A percentile compares a stretch with the other conserved stretches of the same genome.
phyloP scores from a whole-genome alignment of 176 grass and related monocot genomes.

The Hyparrhenia diplandra region DNA sequence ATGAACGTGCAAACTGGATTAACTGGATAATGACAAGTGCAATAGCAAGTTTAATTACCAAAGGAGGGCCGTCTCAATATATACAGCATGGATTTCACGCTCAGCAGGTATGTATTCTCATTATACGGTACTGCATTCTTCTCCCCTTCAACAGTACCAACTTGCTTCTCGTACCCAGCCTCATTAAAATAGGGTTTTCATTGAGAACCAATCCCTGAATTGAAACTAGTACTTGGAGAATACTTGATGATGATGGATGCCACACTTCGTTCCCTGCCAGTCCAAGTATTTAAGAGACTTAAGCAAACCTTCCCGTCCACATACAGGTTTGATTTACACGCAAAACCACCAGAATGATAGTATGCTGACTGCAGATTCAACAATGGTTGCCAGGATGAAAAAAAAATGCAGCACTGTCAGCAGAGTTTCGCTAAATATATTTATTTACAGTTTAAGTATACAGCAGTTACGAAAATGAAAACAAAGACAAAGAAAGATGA shows the following conservation, averaged over 20 bases:
- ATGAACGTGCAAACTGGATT: not conserved
- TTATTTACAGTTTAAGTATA: not conserved
- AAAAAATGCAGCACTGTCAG: slow-evolving; percentile 10
- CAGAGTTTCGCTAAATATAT: not conserved
- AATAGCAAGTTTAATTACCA: slow-evolving; percentile 48
- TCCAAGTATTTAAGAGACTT: slow-evolving; percentile 92
- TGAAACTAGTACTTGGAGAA: slow-evolving; percentile 93
- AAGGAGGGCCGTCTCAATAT: slow-evolving; percentile 82
- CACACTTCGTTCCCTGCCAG: slow-evolving; percentile 93
- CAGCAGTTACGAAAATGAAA: slow-evolving; percentile 1
- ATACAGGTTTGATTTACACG: slow-evolving; percentile 92
- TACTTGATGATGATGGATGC: slow-evolving; percentile 86
- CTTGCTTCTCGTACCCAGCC: slow-evolving; percentile 95
- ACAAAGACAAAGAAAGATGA: slow-evolving; percentile 12
- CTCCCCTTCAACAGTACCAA: slow-evolving; percentile 91
- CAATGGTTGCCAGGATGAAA: not conserved
- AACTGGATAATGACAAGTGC: slow-evolving; percentile 9
- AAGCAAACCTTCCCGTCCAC: slow-evolving; percentile 95
- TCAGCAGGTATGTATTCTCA: slow-evolving; percentile 94
- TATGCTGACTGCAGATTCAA: slow-evolving; percentile 69
- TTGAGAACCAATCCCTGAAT: slow-evolving; percentile 96
- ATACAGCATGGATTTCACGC: slow-evolving; percentile 93
- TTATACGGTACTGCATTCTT: slow-evolving; percentile 97
- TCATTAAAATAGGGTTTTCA: slow-evolving; percentile 97
- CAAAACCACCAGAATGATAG: slow-evolving; percentile 93